Conservation (phyloP, 176 grass and related monocot species). For the Urochloa ruziziensis region DNA sequence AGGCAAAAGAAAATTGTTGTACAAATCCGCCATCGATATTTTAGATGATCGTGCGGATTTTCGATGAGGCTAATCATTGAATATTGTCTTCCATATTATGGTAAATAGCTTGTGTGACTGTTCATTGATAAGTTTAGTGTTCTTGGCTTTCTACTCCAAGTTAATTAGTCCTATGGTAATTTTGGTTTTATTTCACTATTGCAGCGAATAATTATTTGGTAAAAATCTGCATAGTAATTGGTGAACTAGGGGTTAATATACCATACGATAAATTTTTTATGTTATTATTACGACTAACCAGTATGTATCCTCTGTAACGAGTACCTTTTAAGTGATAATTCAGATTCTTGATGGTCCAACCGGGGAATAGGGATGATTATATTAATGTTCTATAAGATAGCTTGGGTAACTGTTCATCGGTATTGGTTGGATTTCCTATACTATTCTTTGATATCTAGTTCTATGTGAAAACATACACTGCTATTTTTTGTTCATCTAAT, state of each 20-base stretch:
- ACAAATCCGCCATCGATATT: not conserved
- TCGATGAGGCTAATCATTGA: not conserved
- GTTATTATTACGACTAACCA: not conserved
- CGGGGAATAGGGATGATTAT: not conserved
- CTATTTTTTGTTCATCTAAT: not conserved
- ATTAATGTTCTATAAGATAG: not conserved
- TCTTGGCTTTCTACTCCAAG: constrained; percentile 7
- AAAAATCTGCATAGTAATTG: not conserved
- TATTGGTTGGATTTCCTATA: not conserved
- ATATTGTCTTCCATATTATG: constrained; percentile 7
- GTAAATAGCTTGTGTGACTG: not conserved
- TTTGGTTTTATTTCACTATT: not conserved
- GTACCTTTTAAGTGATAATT: not conserved
- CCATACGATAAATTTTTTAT: not conserved
- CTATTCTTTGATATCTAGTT: no score
- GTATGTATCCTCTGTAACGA: not conserved
- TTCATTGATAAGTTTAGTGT: not conserved
- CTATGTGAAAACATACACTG: not conserved
- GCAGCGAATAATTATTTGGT: not conserved
- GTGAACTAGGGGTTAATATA: not conserved
- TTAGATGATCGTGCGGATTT: not conserved
- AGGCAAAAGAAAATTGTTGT: not conserved
- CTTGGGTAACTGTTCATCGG: not conserved
- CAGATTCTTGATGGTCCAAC: not conserved
- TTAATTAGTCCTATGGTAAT: not conserved